Evolutionary conservation across 257 asterid genomes (phyloP), one percentile per base, ranked within the genome.

Genomic region (Cinchona pubescens): DNA sequence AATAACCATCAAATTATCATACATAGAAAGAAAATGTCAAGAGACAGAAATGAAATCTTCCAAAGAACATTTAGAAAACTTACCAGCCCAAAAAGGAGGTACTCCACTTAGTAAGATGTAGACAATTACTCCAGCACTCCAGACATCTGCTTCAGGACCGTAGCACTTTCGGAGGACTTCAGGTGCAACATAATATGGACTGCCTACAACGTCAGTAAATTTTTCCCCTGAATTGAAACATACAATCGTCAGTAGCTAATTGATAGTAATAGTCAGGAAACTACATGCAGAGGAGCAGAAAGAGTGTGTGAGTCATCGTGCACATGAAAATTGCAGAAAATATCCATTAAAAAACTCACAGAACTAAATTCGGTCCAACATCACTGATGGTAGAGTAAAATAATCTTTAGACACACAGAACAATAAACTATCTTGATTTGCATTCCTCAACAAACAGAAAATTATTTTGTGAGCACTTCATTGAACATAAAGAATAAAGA

Each of bases 81-180:
- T 83, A 93, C 98, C 98, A 46, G 96, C 91, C 98, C 98, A 93
- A 69, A 91, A 93, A 3, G 98, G 97, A 85, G 98, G 98, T 78
- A 93, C 98, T 73, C 98, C 98, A 76, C 98, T 91, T 45, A 93
- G 88, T 81, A 93, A 86, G 77, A 93, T 93, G 87, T 93, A 93
- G 72, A 93, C 93, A 68, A 93, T 91, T 29, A 93, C 98, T 75
- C 98, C 98, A 60, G 97, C 98, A 82, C 97, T 93, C 98, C 97
- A 91, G 61, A 93, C 96, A 85, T 93, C 98, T 64, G 98, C 92
- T 83, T 91, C 98, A 35, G 94, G 92, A 78, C 97, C 96, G 78
- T 93, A 93, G 65, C 90, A 89, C 75, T 93, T 93, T 72, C 83
- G 80, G 76, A 93, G 96, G 86, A 93, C 94, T 84, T 93, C 98